Base-by-base conservation (phyloP, 148 eudicot species). In the Beta vulgaris region DNA sequence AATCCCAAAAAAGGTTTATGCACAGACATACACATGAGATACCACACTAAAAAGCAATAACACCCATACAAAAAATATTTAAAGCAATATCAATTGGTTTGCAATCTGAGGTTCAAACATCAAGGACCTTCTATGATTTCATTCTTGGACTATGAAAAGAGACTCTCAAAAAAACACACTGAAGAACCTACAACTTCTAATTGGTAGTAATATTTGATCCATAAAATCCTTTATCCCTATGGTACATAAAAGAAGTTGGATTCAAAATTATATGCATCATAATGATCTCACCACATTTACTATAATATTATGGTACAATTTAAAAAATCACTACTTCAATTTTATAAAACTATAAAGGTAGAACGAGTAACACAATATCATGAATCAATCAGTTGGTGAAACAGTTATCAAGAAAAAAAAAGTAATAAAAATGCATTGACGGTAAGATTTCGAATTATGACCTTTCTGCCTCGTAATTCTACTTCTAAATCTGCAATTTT, bases 391-490 rank as follows among this genome's bases (percentile, higher is more conserved):
- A 76, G 55, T 55, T 14, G 29, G 21, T 26, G 46, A 31, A 23
- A 51, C 15, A 44, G 6, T n/a, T 23, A 40, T 4, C 61, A 65
- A 29, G 11, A 28, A 16, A 10, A 55, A 9, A 35, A 67, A 40
- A 58, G 9, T 29, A 48, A 73, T 14, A 18, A 29, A 21, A 21
- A 14, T 26, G 29, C 16, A 11, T 2, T n/a, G 34, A 68, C 39
- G 48, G 7, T 16, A 51, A 51, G 26, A 46, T 18, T 69, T 10
- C 40, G 44, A 55, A 28, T 0, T 53, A 59, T 85, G 74, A 95
- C 98, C 96, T 95, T 95, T 85, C 98, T 85, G 42, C 98, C 98
- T 84, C 92, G 97, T 78, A 95, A 90, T 83, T 95, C 98, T 57
- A 95, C 98, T 89, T 95, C 97, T 69, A 92, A 81, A 85, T 95